phyloP scores from a whole-genome alignment of 225 moss, liverwort and hornwort species.

The Polytrichum formosum region DNA sequence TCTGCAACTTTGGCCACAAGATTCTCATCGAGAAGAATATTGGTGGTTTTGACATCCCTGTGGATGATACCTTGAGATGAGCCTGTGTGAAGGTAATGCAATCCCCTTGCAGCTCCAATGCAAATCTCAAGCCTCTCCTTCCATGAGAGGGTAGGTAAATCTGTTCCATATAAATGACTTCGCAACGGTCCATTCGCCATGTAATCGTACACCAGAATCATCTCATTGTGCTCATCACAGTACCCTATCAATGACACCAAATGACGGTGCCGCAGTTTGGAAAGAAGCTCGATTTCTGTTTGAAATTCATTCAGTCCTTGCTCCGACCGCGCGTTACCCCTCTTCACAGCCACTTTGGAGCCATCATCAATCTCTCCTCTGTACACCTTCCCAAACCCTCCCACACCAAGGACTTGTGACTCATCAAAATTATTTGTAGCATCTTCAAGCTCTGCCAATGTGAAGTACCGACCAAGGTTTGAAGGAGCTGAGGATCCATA shows the following conservation, averaged over 20 bases:
- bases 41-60: conserved; percentile 67
- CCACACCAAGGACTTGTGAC: conserved; percentile 8
- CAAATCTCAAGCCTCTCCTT: conserved; percentile 65
- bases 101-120: conserved; percentile 53
- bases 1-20: conserved; percentile 68
- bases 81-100: conserved; percentile 66
- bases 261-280: conserved; percentile 7
- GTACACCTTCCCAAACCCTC: conserved; percentile 15
- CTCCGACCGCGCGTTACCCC: conserved; percentile 3
- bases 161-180: conserved; percentile 14
- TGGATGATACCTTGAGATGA: conserved; percentile 62
- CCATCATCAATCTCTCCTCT: conserved; percentile 14
- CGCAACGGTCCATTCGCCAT: conserved; percentile 12
- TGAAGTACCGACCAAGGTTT: conserved; percentile 20
- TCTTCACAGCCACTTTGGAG: conserved; percentile 14
- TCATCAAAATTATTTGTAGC: conserved; percentile 15
- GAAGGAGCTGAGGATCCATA: conserved; percentile 20
- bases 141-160: conserved; percentile 55
- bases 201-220: conserved; percentile 17
- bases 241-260: conserved; percentile 15
- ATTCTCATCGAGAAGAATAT: conserved; percentile 63
- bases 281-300: conserved; percentile 16
- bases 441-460: conserved; percentile 11
- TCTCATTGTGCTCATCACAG: conserved; percentile 12
- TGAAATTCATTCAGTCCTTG: conserved; percentile 11